phyloP scores from a whole-genome alignment of 495 filamentous ascomycete species.

The Podospora didyma region DNA sequence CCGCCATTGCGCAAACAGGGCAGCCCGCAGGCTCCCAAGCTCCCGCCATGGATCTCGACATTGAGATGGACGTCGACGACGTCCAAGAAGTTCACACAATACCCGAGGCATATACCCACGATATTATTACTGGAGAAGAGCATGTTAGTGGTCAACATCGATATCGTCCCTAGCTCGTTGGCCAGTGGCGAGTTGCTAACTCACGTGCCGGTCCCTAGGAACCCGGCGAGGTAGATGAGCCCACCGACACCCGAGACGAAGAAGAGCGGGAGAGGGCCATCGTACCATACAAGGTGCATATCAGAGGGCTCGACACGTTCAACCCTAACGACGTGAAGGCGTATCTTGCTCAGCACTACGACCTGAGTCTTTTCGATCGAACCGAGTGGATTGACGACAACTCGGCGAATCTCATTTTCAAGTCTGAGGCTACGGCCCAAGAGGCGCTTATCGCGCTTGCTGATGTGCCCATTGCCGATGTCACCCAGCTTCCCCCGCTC shows the following conservation, averaged over 20 bases:
- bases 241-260: conserved; percentile 17
- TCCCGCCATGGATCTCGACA: conserved; percentile 67
- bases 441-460: conserved; percentile 67
- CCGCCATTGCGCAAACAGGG: background rate
- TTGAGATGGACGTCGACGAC: conserved; percentile 65
- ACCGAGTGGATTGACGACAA: conserved; percentile 96
- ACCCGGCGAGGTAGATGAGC: conserved; percentile 32
- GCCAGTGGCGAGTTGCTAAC: conserved; percentile 17
- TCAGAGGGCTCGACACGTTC: conserved; percentile 78
- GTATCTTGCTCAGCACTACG: conserved; percentile 64
- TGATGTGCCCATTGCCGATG: conserved; percentile 37
- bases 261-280: conserved; percentile 21
- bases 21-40: background rate
- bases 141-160: conserved; percentile 22
- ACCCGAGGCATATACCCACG: conserved; percentile 42
- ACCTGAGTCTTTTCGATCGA: conserved; percentile 46
- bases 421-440: conserved; percentile 57
- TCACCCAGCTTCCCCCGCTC: conserved; percentile 44
- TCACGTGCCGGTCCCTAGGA: conserved; percentile 23
- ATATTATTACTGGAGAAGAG: conserved; percentile 36
- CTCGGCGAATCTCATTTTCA: conserved; percentile 82
- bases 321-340: conserved; percentile 70
- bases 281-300: conserved; percentile 66
- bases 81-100: conserved; percentile 36
- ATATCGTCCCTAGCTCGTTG: conserved; percentile 13